phyloP scores from a whole-genome alignment of 2,329 filamentous ascomycete genomes.

The Tolypocladium capitatum region DNA sequence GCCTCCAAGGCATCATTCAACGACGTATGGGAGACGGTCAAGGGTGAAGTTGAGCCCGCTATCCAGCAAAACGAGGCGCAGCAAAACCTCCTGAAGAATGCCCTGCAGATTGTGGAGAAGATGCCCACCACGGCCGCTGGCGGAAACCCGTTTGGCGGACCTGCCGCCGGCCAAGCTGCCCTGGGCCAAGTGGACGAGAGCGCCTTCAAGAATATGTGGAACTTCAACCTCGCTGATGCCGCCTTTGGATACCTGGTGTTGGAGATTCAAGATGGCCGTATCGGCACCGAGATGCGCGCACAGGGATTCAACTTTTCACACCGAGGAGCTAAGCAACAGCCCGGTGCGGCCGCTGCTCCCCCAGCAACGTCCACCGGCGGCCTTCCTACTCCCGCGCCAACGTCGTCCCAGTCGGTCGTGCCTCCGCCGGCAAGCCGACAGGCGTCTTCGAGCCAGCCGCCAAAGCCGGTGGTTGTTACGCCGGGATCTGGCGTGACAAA shows the following conservation, averaged over 20 bases:
- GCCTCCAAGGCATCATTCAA: slow-evolving; percentile 98
- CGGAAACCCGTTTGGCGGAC: slow-evolving; percentile 91
- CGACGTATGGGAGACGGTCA: slow-evolving; percentile 98
- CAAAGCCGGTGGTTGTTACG: slow-evolving; percentile 28
- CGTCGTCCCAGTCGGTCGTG: slow-evolving; percentile 21
- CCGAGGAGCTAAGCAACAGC: slow-evolving; percentile 67
- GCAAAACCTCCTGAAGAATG: slow-evolving; percentile 81
- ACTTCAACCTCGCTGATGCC: slow-evolving; percentile 95
- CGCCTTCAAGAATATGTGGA: slow-evolving; percentile 99
- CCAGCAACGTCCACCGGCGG: slow-evolving; percentile 15
- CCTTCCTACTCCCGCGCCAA: slow-evolving; percentile 21
- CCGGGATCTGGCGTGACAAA: slow-evolving; percentile 23
- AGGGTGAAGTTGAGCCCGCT: slow-evolving; percentile 85
- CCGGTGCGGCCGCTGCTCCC: slow-evolving; percentile 23
- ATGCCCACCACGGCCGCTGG: slow-evolving; percentile 94
- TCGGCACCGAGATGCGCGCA: slow-evolving; percentile 96
- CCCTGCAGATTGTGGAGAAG: slow-evolving; percentile 87
- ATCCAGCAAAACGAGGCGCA: slow-evolving; percentile 90
- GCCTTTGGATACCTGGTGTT: slow-evolving; percentile 93
- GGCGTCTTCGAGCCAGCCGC: slow-evolving; percentile 22
- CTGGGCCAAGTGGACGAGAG: slow-evolving; percentile 93
- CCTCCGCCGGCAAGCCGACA: slow-evolving; percentile 22
- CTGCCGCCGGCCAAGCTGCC: slow-evolving; percentile 54
- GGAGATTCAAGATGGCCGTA: slow-evolving; percentile 88
- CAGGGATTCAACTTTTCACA: slow-evolving; percentile 99